A percentile compares a stretch with the other conserved stretches of the same genome.
Evolutionary conservation across 2,329 filamentous ascomycete species (phyloP).

Genomic region (Alternaria longipes): DNA sequence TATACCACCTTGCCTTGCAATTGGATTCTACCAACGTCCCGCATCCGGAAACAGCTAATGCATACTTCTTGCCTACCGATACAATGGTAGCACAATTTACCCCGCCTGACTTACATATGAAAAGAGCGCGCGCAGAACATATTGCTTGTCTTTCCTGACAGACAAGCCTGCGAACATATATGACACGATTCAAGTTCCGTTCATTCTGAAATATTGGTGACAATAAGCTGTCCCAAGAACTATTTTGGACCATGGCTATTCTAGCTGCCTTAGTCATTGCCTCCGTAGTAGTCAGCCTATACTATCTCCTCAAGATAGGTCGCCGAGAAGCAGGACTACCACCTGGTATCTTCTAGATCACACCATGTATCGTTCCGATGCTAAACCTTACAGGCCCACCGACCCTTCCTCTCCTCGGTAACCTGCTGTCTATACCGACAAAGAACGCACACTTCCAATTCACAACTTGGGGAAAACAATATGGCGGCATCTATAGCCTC

Average conservation of each 20-base stretch:
- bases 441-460: slow-evolving; percentile 34
- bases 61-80: not conserved
- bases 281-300: not conserved
- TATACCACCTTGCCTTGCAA: not conserved
- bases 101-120: not conserved
- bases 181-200: too few species aligned
- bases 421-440: slow-evolving; percentile 11
- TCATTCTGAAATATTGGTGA: not conserved
- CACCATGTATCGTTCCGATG: not conserved
- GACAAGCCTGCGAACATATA: too few species aligned
- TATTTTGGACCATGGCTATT: not conserved
- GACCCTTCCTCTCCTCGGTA: slow-evolving; percentile 10
- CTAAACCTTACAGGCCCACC: slow-evolving; percentile 13
- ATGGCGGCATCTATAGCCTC: slow-evolving; percentile 19
- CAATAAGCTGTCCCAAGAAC: not conserved
- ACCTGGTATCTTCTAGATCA: not conserved
- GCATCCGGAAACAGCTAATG: not conserved
- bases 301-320: not conserved
- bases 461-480: slow-evolving; percentile 16
- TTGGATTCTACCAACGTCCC: not conserved
- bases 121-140: not conserved
- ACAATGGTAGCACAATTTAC: not conserved
- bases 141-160: too few species aligned
- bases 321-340: slow-evolving; percentile 3
- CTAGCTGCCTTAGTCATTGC: not conserved